These are phyloP conservation scores for Phytopythium mirpurense DNA, from an alignment of 352 stramenopile species.

Conservation along the genomic window DNA sequence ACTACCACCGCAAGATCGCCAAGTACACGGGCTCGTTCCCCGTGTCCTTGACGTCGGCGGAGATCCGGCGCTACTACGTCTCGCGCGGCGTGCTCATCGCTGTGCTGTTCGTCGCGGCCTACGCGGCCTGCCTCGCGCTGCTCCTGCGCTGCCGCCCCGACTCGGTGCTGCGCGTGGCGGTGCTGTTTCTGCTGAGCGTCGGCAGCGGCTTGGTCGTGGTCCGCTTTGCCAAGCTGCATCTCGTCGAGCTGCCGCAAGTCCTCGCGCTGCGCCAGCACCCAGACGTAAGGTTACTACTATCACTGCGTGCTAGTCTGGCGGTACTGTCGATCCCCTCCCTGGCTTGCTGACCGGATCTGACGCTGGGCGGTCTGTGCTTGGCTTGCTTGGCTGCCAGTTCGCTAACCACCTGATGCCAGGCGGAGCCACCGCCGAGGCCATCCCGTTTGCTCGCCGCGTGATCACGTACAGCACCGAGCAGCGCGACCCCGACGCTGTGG, in stretches of 20 bases:
- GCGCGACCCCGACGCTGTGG: constrained; percentile 8
- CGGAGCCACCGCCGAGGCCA: constrained; percentile 23
- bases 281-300: constrained; percentile 47
- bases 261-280: constrained; percentile 54
- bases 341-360: not conserved
- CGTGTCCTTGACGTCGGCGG: constrained; percentile 23
- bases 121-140: constrained; percentile 29
- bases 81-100: constrained; percentile 31
- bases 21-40: constrained; percentile 67
- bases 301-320: too few species aligned
- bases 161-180: constrained; percentile 31
- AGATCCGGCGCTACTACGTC: constrained; percentile 58
- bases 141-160: constrained; percentile 29
- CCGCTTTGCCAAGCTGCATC: constrained; percentile 66
- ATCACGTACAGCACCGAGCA: constrained; percentile 27
- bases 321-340: too few species aligned
- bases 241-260: constrained; percentile 67
- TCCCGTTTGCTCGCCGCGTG: constrained; percentile 59
- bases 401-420: constrained; percentile 24
- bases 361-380: not conserved
- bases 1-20: constrained; percentile 80
- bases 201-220: constrained; percentile 59
- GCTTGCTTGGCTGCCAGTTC: constrained; percentile 32
- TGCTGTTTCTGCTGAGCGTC: constrained; percentile 53
- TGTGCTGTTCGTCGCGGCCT: constrained; percentile 41